Percentiles rank a stretch among this genome's conserved stretches.
Evolutionary conservation across 2,329 filamentous ascomycete genomes (phyloP).

Genomic region (Claviceps sp.): DNA sequence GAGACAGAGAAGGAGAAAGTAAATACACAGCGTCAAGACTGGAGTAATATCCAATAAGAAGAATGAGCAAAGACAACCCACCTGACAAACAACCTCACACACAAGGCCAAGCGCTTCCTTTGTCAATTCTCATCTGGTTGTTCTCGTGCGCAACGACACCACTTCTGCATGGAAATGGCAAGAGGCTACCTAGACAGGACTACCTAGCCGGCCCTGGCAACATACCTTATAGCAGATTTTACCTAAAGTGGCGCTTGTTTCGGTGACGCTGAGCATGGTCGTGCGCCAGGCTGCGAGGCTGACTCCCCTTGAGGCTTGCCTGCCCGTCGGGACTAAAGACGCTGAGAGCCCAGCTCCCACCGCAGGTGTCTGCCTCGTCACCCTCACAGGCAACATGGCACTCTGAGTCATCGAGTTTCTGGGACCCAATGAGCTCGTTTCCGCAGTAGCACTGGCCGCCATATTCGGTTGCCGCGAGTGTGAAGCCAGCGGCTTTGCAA

Average conservation of each 20-base stretch:
- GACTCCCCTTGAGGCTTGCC: conserved; percentile 14
- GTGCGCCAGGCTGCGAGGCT: conserved; percentile 23
- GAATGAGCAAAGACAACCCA: too few relatives aligned
- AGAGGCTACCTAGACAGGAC: too few relatives aligned
- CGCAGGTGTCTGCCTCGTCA: conserved; percentile 33
- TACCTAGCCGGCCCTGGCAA: too few relatives aligned
- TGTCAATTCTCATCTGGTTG: too few relatives aligned
- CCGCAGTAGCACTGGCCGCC: conserved; percentile 41
- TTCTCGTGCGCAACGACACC: too few relatives aligned
- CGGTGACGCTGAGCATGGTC: conserved; percentile 23
- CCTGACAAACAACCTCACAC: too few relatives aligned
- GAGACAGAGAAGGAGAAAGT: too few relatives aligned
- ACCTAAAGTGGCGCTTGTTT: conserved; percentile 15
- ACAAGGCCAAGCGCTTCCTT: too few relatives aligned
- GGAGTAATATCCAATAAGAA: too few relatives aligned
- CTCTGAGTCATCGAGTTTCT: conserved; percentile 27
- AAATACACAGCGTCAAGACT: too few relatives aligned
- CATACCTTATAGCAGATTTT: not conserved
- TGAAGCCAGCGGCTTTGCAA: conserved; percentile 29
- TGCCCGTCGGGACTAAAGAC: conserved; percentile 28
- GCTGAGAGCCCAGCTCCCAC: conserved; percentile 32
- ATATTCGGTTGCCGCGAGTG: conserved; percentile 37
- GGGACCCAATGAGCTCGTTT: conserved; percentile 19
- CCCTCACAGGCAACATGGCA: conserved; percentile 36
- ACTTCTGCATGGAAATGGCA: too few relatives aligned